phyloP scores from a whole-genome alignment of 148 eudicot species.

The Rhododendron kiyosumense region DNA sequence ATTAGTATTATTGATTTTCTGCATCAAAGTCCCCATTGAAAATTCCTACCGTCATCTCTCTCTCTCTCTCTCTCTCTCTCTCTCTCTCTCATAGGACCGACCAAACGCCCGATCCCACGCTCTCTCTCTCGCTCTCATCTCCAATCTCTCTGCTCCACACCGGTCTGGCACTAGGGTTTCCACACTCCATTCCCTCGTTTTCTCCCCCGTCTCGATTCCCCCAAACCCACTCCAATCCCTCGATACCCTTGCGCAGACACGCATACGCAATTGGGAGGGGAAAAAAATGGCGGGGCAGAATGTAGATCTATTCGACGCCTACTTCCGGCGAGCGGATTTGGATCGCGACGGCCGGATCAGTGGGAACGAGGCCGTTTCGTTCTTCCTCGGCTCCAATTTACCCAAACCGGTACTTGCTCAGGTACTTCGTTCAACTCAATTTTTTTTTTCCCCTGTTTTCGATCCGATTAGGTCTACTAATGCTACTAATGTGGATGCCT shows the following conservation, averaged over 20 bases:
- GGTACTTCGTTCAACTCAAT: conserved; percentile 29
- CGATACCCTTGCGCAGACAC: neutral
- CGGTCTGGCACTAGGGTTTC: neutral
- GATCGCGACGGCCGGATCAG: conserved; percentile 90
- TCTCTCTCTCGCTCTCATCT: neutral
- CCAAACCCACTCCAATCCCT: neutral
- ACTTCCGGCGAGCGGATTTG: conserved; percentile 84
- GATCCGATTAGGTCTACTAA: neutral
- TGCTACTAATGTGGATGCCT: neutral
- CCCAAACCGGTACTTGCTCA: conserved; percentile 81
- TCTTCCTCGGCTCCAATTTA: conserved; percentile 76
- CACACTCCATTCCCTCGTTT: neutral
- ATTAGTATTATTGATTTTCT: neutral
- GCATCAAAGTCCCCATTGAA: neutral
- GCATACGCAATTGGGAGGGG: neutral
- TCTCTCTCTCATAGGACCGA: neutral
- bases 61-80: neutral
- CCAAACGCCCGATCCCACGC: conserved; percentile 2
- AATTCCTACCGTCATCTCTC: neutral
- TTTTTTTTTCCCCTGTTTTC: neutral
- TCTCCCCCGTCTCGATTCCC: neutral
- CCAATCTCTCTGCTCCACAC: neutral
- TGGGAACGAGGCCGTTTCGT: conserved; percentile 81
- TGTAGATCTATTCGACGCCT: conserved; percentile 71
- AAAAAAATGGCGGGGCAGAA: conserved; percentile 61